phyloP scores from a whole-genome alignment of 768 basidiomycete species.

The Coprinellus micaceus region DNA sequence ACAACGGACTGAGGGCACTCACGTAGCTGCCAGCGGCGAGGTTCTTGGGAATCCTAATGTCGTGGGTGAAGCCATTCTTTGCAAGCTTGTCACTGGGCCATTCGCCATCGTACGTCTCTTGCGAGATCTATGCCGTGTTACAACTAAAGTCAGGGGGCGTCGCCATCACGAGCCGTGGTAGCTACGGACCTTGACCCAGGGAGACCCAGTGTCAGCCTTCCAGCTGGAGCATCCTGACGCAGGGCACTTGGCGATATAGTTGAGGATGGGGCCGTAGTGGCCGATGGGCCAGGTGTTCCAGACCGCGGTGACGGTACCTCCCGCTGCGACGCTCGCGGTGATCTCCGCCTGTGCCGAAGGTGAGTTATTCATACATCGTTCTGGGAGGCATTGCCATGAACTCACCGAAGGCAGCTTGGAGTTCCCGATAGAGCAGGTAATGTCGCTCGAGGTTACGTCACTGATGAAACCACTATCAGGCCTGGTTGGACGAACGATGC shows the following conservation, averaged over 20 bases:
- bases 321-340: constrained; percentile 32
- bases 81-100: constrained; percentile 38
- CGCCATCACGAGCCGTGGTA: too few relatives aligned
- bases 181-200: constrained; percentile 36
- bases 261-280: constrained; percentile 36
- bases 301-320: constrained; percentile 29
- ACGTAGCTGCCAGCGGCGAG: constrained; percentile 35
- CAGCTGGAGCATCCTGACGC: constrained; percentile 30
- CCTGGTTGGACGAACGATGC: constrained; percentile 33
- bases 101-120: constrained; percentile 31
- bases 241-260: constrained; percentile 38
- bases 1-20: too few relatives aligned
- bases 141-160: background rate
- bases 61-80: constrained; percentile 30
- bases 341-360: constrained; percentile 28
- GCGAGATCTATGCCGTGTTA: constrained; percentile 28
- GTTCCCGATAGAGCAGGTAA: constrained; percentile 38
- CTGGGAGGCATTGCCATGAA: background rate
- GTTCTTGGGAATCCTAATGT: constrained; percentile 35
- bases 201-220: constrained; percentile 33
- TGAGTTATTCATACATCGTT: background rate
- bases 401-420: constrained; percentile 31
- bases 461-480: constrained; percentile 34
- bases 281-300: constrained; percentile 41
- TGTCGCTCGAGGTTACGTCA: constrained; percentile 28